phyloP scores from a whole-genome alignment of 257 asterid species.

The Datura wrightii region DNA sequence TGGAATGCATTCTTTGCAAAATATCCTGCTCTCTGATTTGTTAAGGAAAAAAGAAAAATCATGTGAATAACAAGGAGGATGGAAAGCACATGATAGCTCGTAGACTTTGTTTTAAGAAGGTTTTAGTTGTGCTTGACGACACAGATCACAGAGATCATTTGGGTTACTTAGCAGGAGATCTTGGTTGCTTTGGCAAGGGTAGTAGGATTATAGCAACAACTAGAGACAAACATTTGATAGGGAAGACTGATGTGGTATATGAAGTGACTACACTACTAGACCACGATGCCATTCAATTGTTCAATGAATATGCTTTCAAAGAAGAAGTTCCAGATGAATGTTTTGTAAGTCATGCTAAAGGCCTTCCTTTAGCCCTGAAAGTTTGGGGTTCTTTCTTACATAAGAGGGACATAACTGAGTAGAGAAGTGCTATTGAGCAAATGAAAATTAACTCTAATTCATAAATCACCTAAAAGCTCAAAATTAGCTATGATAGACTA shows the following conservation, averaged over 20 bases:
- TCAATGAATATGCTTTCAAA: not conserved
- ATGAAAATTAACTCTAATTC: not conserved
- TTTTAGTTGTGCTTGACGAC: not conserved
- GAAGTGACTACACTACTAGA: not conserved
- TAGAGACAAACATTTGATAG: not conserved
- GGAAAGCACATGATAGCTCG: not conserved
- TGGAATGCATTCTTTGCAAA: not conserved
- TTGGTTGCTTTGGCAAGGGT: not conserved
- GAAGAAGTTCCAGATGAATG: not conserved
- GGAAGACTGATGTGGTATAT: not conserved
- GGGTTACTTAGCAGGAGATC: not conserved
- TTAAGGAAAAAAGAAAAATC: not conserved
- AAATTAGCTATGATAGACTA: not conserved
- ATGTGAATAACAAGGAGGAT: not conserved
- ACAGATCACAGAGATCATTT: not conserved
- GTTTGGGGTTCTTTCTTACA: not conserved
- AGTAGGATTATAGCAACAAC: not conserved
- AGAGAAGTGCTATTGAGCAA: not conserved
- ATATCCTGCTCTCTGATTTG: not conserved
- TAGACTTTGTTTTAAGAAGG: not conserved
- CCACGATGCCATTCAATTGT: not conserved
- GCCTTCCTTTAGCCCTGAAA: slow-evolving; percentile 1
- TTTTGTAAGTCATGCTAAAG: not conserved
- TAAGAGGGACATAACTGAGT: not conserved
- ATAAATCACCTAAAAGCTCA: not conserved